phyloP scores from a whole-genome alignment of 2,329 filamentous ascomycete species.

The Nannizzia gypsea region DNA sequence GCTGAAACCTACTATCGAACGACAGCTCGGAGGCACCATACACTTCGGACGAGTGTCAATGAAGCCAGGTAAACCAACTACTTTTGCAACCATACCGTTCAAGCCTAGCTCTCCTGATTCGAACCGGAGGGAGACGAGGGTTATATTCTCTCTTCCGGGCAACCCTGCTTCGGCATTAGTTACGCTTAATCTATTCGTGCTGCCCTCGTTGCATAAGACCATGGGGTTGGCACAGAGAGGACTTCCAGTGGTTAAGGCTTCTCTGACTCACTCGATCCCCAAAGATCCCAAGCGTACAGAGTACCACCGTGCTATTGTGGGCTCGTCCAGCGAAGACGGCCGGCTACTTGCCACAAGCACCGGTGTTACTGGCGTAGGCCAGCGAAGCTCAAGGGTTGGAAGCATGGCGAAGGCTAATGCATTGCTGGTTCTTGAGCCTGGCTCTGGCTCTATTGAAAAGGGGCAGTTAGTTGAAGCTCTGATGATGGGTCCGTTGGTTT shows the following conservation, averaged over 20 bases:
- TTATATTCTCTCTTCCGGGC: slow-evolving; percentile 81
- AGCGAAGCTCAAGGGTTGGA: slow-evolving; percentile 79
- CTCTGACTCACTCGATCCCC: slow-evolving; percentile 58
- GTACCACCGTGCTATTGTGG: slow-evolving; percentile 76
- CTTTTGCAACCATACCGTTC: slow-evolving; percentile 76
- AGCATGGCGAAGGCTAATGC: slow-evolving; percentile 85
- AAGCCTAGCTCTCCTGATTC: slow-evolving; percentile 30
- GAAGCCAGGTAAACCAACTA: slow-evolving; percentile 97
- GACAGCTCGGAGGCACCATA: slow-evolving; percentile 76
- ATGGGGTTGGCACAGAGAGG: slow-evolving; percentile 52
- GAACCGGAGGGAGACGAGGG: slow-evolving; percentile 51
- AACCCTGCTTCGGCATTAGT: slow-evolving; percentile 91
- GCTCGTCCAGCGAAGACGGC: slow-evolving; percentile 51
- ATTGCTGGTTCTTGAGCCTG: slow-evolving; percentile 50
- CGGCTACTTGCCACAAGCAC: slow-evolving; percentile 65
- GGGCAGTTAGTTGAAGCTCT: slow-evolving; percentile 65
- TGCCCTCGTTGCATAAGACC: slow-evolving; percentile 71
- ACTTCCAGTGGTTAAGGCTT: slow-evolving; percentile 59
- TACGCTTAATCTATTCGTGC: slow-evolving; percentile 85
- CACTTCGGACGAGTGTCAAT: slow-evolving; percentile 93
- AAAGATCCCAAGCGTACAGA: slow-evolving; percentile 69
- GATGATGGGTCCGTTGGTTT: slow-evolving; percentile 52
- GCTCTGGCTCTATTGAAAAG: slow-evolving; percentile 48
- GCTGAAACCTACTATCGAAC: slow-evolving; percentile 90
- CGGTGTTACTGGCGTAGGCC: slow-evolving; percentile 48